Evolutionary conservation across 257 asterid species (phyloP).

Genomic region (Knoxia roxburghii): DNA sequence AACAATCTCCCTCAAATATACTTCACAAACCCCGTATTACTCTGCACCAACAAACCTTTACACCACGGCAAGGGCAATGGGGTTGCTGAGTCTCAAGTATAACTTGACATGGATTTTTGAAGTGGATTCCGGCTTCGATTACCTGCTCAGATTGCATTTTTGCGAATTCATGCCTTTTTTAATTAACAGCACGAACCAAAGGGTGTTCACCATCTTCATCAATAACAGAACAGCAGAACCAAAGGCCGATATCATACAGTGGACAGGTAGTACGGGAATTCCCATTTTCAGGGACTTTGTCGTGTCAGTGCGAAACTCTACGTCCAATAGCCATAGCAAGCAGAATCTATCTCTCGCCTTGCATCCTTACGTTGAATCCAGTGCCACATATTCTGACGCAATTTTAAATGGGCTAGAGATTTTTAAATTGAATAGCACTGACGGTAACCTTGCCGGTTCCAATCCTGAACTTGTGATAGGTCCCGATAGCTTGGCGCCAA

Average conservation of each 20-base stretch:
- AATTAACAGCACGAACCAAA: background rate
- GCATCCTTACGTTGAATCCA: no score
- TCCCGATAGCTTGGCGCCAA: no score
- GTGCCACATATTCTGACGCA: no score
- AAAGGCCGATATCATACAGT: slow-evolving; percentile 19
- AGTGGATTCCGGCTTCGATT: slow-evolving; percentile 42
- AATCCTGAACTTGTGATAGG: slow-evolving; percentile 21
- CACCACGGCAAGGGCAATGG: slow-evolving; percentile 23
- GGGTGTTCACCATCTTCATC: slow-evolving; percentile 26
- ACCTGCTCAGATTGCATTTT: slow-evolving; percentile 48
- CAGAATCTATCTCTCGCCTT: no score
- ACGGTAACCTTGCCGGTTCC: background rate
- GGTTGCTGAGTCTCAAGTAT: background rate
- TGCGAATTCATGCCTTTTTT: slow-evolving; percentile 26
- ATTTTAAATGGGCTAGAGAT: no score
- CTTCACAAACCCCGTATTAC: slow-evolving; percentile 19
- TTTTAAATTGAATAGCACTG: no score
- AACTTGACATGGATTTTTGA: slow-evolving; percentile 37
- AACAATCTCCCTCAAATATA: slow-evolving; percentile 21
- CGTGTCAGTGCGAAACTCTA: slow-evolving; percentile 8
- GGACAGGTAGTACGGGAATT: slow-evolving; percentile 23
- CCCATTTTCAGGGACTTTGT: slow-evolving; percentile 2
- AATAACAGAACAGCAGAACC: slow-evolving; percentile 12
- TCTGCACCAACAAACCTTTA: slow-evolving; percentile 45
- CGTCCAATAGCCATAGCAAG: no score